Evolutionary conservation across 768 basidiomycete genomes (phyloP).

Genomic region (Punctularia strigosozonata): DNA sequence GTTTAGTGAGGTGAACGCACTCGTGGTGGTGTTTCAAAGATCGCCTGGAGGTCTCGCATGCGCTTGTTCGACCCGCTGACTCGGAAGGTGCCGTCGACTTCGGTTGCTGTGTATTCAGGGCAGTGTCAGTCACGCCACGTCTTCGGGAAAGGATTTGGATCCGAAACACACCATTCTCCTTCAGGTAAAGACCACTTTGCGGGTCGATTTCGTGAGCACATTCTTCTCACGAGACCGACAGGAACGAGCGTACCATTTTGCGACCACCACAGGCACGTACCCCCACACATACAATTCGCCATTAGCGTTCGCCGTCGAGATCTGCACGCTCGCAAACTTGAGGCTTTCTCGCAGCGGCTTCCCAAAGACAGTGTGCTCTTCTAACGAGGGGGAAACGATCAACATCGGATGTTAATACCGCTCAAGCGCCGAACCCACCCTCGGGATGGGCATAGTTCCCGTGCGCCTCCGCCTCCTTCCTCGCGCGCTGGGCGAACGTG

Average conservation of each 20-base stretch:
- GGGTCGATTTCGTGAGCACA: constrained; percentile 4
- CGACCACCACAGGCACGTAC: constrained; percentile 92
- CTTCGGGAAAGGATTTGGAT: too few species aligned
- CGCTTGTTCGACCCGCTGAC: constrained; percentile 92
- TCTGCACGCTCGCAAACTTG: constrained; percentile 83
- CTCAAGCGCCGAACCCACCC: constrained; percentile 3
- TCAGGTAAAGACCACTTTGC: constrained; percentile 79
- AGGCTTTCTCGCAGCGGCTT: constrained; percentile 77
- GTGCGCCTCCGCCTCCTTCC: constrained; percentile 37
- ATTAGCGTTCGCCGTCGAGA: constrained; percentile 75
- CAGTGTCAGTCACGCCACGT: background rate
- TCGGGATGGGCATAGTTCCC: constrained; percentile 20
- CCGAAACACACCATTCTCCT: constrained; percentile 67
- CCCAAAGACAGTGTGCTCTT: constrained; percentile 61
- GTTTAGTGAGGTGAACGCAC: constrained; percentile 28
- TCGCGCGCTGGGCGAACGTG: constrained; percentile 48
- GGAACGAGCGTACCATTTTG: constrained; percentile 66
- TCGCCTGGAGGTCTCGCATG: constrained; percentile 88
- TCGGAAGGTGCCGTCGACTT: constrained; percentile 88
- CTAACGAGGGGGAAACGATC: constrained; percentile 14
- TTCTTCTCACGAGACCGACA: constrained; percentile 4
- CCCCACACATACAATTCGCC: constrained; percentile 88
- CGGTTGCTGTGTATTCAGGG: constrained; percentile 48
- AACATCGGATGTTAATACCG: constrained; percentile 6
- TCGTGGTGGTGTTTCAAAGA: constrained; percentile 82